These are phyloP conservation scores for Coemansia sp. DNA, from an alignment of 192 early-diverging fungal species.

Conservation along the genomic window DNA sequence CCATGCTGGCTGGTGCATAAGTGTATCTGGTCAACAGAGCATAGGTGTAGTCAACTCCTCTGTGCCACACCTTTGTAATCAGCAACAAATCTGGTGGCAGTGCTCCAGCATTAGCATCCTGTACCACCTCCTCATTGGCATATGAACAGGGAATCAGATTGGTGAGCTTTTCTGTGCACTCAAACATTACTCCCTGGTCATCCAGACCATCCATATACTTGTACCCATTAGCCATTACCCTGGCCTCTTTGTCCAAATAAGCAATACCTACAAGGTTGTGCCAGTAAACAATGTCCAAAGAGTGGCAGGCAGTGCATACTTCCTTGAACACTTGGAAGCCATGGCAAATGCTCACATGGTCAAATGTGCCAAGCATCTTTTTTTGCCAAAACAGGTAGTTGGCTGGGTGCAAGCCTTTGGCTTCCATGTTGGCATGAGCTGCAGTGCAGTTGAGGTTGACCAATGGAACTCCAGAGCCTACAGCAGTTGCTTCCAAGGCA, in stretches of 20 bases:
- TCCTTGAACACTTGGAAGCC: constrained; percentile 99
- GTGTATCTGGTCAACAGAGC: constrained; percentile 91
- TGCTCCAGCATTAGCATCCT: constrained; percentile 94
- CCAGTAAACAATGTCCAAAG: constrained; percentile 85
- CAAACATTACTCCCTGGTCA: constrained; percentile 88
- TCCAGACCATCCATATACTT: constrained; percentile 92
- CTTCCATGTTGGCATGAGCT: constrained; percentile 78
- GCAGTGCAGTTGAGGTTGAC: constrained; percentile 53
- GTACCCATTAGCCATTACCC: constrained; percentile 89
- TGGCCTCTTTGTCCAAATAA: constrained; percentile 88
- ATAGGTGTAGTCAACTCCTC: constrained; percentile 94
- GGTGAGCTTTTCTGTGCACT: constrained; percentile 89
- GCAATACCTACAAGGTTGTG: constrained; percentile 94
- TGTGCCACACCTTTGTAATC: constrained; percentile 92
- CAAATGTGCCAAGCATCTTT: constrained; percentile 79
- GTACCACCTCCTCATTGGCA: constrained; percentile 94
- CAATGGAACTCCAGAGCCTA: constrained; percentile 53
- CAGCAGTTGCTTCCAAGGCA: constrained; percentile 61
- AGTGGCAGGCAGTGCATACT: constrained; percentile 59
- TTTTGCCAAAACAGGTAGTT: constrained; percentile 87
- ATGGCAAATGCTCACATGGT: constrained; percentile 93
- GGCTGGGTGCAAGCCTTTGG: constrained; percentile 89
- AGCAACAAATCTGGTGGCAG: constrained; percentile 93
- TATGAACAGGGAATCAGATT: constrained; percentile 90
- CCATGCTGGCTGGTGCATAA: constrained; percentile 91